Evolutionary conservation across 306 rosid genomes (phyloP), one percentile per base, ranked within the genome.

Genomic region (Prosopis cineraria): DNA sequence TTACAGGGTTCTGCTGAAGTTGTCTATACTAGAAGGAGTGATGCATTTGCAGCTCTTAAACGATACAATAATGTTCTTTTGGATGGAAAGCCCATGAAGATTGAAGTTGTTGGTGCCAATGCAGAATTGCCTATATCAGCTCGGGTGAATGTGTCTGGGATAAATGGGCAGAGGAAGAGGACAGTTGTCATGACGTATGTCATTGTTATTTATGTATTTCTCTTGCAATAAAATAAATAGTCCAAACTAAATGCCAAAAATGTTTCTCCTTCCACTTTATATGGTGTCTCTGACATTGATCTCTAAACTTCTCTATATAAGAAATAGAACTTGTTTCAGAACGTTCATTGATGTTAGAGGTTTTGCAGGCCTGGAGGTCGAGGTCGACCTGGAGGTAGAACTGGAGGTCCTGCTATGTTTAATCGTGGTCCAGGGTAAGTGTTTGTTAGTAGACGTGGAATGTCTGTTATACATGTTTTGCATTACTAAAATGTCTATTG

Each of bases 1-100:
- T 91, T 88, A 33, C 88, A 95, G 99, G 99, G 99, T 25, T 91
- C 99, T 0, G 99, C 99, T 65, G 99, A 95, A 81, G 98, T 95
- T 75, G 96, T 93, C 60, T 95, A 95, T 62, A 85, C 89, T 24
- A 90, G 93, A 78, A 84, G 99, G 88, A 91, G 98, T 90, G 98
- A 93, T 73, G 99, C 98, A 44, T 95, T 95, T 87, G 94, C 97
- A 60, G 99, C 99, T 60, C 85, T 91, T 65, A 91, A 90, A 79
- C 89, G 97, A 39, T 95, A 95, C 50, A 90, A 95, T 84, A 86
- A 91, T 87, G 99, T 95, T 3, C 86, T 91, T 44, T 79, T 95
- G 85, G 99, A 95, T 78, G 97, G 99, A 59, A 95, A 81, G 85
- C 99, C 97, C 59, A 95, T 95, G 97, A 95, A 93, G 89, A 87